These are phyloP conservation scores for Colletotrichum musae DNA, from an alignment of 2,329 filamentous ascomycete species.

Conservation along the genomic window DNA sequence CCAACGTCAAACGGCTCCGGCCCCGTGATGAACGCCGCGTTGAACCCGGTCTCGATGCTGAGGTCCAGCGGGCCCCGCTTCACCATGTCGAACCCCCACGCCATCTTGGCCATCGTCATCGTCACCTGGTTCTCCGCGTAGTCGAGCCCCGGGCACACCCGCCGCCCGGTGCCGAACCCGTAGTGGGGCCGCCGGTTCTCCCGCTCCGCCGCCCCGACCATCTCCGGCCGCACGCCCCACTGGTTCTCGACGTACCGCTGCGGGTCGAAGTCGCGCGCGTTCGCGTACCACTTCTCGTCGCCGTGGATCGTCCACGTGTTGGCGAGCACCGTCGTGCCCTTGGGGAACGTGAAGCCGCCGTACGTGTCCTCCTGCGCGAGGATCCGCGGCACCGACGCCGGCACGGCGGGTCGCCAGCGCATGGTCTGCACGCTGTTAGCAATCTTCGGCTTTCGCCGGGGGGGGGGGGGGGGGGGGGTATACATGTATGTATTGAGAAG, in stretches of 20 bases:
- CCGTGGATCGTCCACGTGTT: constrained; percentile 51
- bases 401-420: constrained; percentile 58
- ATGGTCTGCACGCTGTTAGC: constrained; percentile 41
- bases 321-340: constrained; percentile 58
- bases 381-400: constrained; percentile 61
- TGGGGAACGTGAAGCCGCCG: constrained; percentile 63
- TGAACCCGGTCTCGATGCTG: constrained; percentile 46
- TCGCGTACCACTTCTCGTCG: constrained; percentile 44
- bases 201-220: constrained; percentile 4
- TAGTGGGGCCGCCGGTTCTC: constrained; percentile 50
- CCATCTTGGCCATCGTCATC: constrained; percentile 54
- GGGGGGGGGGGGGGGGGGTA: too few relatives aligned
- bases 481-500: not conserved
- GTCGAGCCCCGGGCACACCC: constrained; percentile 64
- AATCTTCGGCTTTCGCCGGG: not conserved
- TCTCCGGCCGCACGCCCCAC: constrained; percentile 34
- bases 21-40: constrained; percentile 41
- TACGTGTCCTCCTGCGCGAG: constrained; percentile 63
- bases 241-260: constrained; percentile 45
- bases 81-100: constrained; percentile 64
- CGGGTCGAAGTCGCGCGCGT: constrained; percentile 47
- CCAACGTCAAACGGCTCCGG: constrained; percentile 43
- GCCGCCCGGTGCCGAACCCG: constrained; percentile 62
- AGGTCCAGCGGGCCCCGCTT: constrained; percentile 45
- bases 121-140: constrained; percentile 62